phyloP scores from a whole-genome alignment of 2,329 filamentous ascomycete genomes.

The Coniochaeta sp. region DNA sequence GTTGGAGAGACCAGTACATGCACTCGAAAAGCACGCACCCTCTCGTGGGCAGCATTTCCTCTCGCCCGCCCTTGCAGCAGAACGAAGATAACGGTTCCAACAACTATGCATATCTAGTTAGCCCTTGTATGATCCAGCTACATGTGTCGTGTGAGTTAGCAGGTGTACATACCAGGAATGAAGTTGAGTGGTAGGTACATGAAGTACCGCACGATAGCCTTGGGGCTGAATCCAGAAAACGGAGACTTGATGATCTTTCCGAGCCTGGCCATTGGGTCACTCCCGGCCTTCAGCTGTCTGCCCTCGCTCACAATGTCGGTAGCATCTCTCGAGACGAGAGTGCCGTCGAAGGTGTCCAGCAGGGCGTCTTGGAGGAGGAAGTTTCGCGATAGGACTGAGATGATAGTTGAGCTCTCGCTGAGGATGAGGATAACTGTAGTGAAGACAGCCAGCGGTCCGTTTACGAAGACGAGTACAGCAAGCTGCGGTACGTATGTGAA shows the following conservation, averaged over 20 bases:
- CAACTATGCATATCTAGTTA: constrained; percentile 33
- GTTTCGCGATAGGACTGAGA: constrained; percentile 51
- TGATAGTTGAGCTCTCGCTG: constrained; percentile 52
- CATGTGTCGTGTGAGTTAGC: too few species aligned
- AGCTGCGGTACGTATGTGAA: constrained; percentile 83
- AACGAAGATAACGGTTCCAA: constrained; percentile 78
- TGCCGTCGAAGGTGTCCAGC: constrained; percentile 83
- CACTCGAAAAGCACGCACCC: constrained; percentile 32
- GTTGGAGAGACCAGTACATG: constrained; percentile 15
- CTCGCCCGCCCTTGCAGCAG: constrained; percentile 55
- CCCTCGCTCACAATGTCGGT: constrained; percentile 63
- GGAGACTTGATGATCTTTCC: constrained; percentile 51
- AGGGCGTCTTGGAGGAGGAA: constrained; percentile 78
- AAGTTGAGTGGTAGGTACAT: constrained; percentile 90
- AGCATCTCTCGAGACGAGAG: constrained; percentile 43
- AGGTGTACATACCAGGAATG: constrained; percentile 51
- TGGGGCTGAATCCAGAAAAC: constrained; percentile 48
- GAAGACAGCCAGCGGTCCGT: constrained; percentile 72
- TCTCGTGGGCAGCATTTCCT: constrained; percentile 41
- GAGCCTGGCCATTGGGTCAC: constrained; percentile 47
- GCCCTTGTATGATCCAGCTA: neutral
- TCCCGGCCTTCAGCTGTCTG: constrained; percentile 60
- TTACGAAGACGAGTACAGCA: constrained; percentile 74
- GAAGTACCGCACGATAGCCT: constrained; percentile 66
- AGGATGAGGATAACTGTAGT: constrained; percentile 63